Percentiles rank a stretch among this genome's conserved stretches.
Evolutionary conservation across 345 rosid genomes (phyloP).

Genomic region (Brassica incana): DNA sequence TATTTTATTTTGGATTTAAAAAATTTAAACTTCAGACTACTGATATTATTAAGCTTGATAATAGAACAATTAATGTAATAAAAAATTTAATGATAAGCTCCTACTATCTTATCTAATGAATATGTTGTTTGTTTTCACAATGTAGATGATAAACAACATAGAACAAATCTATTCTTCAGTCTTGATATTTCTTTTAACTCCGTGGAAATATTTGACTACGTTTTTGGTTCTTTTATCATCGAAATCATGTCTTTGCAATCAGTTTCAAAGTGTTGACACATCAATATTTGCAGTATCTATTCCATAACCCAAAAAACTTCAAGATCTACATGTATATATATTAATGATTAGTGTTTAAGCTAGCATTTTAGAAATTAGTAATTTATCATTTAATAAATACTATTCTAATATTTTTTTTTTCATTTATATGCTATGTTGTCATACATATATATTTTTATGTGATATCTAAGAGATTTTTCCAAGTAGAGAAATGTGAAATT

Average conservation of each 20-base stretch:
- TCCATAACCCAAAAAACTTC: not conserved
- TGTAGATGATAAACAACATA: not conserved
- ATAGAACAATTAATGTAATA: not conserved
- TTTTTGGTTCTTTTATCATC: not conserved
- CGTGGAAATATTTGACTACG: not conserved
- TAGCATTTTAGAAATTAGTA: no score
- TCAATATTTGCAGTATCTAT: not conserved
- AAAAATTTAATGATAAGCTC: not conserved
- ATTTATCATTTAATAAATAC: no score
- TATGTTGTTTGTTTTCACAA: not conserved
- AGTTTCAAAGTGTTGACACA: not conserved
- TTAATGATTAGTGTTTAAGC: not conserved
- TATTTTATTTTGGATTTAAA: no score
- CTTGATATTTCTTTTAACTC: not conserved
- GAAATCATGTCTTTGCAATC: not conserved
- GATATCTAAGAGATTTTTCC: no score
- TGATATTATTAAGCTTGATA: no score
- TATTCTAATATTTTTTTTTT: no score
- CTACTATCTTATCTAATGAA: not conserved
- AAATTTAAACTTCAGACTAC: no score
- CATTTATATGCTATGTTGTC: no score
- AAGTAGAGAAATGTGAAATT: not conserved
- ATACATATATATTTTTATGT: no score
- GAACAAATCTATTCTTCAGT: no score
- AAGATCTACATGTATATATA: not conserved